phyloP scores from a whole-genome alignment of 345 rosid genomes.

The Populus tremula region DNA sequence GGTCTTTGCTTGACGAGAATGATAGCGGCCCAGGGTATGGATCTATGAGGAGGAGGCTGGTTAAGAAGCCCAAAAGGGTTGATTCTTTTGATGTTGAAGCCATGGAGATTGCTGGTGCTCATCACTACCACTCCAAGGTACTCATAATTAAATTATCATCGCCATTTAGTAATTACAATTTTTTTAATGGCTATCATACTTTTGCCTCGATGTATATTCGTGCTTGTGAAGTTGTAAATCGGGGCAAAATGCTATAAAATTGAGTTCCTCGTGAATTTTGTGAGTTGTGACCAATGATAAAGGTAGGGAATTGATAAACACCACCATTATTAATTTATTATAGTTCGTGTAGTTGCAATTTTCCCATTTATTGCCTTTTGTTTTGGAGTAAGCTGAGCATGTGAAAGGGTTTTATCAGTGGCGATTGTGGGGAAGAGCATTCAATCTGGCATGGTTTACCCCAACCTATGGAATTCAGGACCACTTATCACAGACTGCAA shows the following conservation, averaged over 20 bases:
- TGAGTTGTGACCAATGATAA: background rate
- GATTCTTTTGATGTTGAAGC: constrained; percentile 96
- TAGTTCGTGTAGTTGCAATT: background rate
- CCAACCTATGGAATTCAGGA: background rate
- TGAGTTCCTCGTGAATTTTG: background rate
- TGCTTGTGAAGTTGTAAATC: background rate
- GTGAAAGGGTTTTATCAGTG: background rate
- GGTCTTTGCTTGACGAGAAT: constrained; percentile 37
- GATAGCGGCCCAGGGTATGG: constrained; percentile 48
- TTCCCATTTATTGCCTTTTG: background rate
- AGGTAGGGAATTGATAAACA: background rate
- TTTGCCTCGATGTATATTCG: background rate
- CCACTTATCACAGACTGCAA: background rate
- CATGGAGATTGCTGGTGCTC: constrained; percentile 78
- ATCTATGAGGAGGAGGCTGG: constrained; percentile 67
- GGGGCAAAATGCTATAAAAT: background rate
- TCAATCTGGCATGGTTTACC: background rate
- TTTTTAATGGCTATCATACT: background rate
- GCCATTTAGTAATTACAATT: background rate
- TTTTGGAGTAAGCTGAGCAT: background rate
- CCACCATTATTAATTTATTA: background rate
- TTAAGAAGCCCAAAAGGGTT: constrained; percentile 64
- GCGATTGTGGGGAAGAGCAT: background rate
- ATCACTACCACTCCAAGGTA: constrained; percentile 58
- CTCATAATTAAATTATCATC: background rate